phyloP scores from a whole-genome alignment of 1,284 basidiomycete genomes.

The Lentinula novae-zelandiae region DNA sequence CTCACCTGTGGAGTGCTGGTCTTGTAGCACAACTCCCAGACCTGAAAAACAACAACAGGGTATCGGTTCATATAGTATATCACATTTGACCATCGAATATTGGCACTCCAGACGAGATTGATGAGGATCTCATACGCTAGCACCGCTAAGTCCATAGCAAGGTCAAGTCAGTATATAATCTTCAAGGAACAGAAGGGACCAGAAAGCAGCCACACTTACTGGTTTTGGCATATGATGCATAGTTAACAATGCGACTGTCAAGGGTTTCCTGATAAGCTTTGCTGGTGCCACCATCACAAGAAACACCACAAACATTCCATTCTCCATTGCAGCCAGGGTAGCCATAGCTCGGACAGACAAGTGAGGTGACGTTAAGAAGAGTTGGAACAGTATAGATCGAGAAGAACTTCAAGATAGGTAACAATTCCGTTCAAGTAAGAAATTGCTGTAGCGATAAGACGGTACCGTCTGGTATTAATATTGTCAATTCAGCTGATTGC shows the following conservation, averaged over 20 bases:
- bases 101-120: constrained; percentile 1
- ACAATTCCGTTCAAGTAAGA: too few species aligned
- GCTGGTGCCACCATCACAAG: not conserved
- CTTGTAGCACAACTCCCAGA: not conserved
- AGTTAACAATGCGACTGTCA: not conserved
- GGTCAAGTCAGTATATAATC: too few species aligned
- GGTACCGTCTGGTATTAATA: not conserved
- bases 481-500: not conserved
- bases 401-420: too few species aligned
- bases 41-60: not conserved
- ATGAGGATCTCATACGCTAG: not conserved
- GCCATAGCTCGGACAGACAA: not conserved
- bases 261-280: not conserved
- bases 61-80: not conserved
- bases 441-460: too few species aligned
- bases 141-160: not conserved
- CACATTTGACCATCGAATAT: not conserved
- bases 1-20: not conserved
- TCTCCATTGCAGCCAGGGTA: not conserved
- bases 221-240: not conserved
- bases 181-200: too few species aligned
- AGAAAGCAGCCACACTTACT: not conserved
- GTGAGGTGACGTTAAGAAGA: not conserved
- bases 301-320: not conserved
- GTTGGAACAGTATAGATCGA: too few species aligned